phyloP scores from a whole-genome alignment of 495 filamentous ascomycete species.

The Podospora sp. region DNA sequence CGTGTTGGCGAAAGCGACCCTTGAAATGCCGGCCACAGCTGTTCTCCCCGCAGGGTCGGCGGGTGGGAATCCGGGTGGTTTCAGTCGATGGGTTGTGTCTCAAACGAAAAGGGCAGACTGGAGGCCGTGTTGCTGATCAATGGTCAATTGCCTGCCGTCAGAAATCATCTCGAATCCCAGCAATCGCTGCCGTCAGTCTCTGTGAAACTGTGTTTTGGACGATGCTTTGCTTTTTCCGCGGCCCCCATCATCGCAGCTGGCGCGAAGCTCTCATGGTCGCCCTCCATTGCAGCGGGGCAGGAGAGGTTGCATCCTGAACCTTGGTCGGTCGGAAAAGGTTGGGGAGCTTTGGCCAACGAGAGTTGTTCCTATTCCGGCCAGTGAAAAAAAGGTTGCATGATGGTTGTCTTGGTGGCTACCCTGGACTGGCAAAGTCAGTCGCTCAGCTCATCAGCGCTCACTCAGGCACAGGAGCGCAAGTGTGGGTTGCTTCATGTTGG shows the following conservation, averaged over 20 bases:
- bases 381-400: neutral
- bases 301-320: neutral
- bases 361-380: neutral
- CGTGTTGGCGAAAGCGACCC: neutral
- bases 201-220: no score
- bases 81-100: neutral
- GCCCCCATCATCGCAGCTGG: neutral
- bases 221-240: neutral
- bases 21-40: neutral
- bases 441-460: neutral
- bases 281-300: neutral
- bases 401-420: neutral
- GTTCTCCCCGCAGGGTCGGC: neutral
- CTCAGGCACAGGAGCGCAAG: neutral
- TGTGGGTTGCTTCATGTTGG: constrained; percentile 5
- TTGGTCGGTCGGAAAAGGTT: neutral
- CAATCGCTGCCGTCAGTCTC: no score
- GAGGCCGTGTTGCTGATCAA: neutral
- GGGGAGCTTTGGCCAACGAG: neutral
- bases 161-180: no score
- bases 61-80: neutral
- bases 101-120: neutral
- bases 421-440: neutral
- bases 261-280: no score
- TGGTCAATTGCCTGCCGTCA: neutral